Evolutionary conservation across 1,139 yeast genomes (phyloP), one percentile per base, ranked within the genome.

Genomic region (Yamadazyma spencermartinsiae): DNA sequence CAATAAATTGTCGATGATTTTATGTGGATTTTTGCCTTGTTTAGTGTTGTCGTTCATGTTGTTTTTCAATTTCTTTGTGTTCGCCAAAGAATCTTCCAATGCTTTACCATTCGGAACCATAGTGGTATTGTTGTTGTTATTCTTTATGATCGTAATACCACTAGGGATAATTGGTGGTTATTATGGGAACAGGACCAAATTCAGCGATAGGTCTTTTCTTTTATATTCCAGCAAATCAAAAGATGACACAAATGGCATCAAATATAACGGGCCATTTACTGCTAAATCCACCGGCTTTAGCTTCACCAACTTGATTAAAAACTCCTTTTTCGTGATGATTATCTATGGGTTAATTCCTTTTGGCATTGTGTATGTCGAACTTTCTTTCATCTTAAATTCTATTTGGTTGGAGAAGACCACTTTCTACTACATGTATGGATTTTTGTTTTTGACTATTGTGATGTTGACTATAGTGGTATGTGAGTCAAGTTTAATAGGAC

Each of bases 331-430:
- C 14, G 33, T 45, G 28, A 49, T 49, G 53, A 14, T 57, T 1
- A 46, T 76, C 0, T 82, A 82, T 50, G 95, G 95, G 1, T 43
- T 81, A 31, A 71, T 85, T 35, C 95, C 96, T 16, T 87, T 86
- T 56, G 80, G 84, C 13, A 80, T 87, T n/a, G 82, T 86, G 12
- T 83, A 83, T 52, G 89, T 86, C 37, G 96, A 88, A 56, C 65
- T 88, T 44, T 66, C 82, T 42, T 85, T 81, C 57, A 76, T 87
- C 26, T 82, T 84, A 65, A 81, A 85, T 56, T 79, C 92, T 1
- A 69, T 86, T 12, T 86, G 95, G 92, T 66, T 83, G 42, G 89
- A 85, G 51, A 84, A 84, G 58, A 79, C 90, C 1, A 79, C 92
- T 1, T 85, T 82, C 55, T 83, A 84, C 60, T 84, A 81, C 63